phyloP scores from a whole-genome alignment of 306 rosid species.

The Dalbergia cultrata region DNA sequence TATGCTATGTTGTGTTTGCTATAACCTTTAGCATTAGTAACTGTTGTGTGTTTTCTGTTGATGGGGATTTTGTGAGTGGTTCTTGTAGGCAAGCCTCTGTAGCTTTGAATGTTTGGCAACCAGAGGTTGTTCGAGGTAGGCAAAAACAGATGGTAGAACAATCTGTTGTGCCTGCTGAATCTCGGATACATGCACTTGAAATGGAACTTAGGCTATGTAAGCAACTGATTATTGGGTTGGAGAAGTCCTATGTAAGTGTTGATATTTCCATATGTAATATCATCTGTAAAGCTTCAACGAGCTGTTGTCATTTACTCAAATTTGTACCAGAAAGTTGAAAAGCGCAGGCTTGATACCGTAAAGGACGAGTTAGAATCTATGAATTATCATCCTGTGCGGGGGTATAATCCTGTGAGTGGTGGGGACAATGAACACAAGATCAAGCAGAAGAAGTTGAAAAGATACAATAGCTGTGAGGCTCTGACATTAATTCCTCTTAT shows the following conservation, averaged over 20 bases:
- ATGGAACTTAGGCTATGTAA: constrained; percentile 54
- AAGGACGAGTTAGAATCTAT: constrained; percentile 69
- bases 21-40: not conserved
- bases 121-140: constrained; percentile 53
- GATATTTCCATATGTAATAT: constrained; percentile 36
- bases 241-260: constrained; percentile 72
- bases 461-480: constrained; percentile 54
- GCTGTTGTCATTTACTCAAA: constrained; percentile 49
- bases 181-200: constrained; percentile 50
- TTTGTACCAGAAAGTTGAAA: constrained; percentile 69
- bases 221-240: constrained; percentile 58
- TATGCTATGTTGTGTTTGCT: not conserved
- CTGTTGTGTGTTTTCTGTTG: constrained; percentile 19
- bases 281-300: constrained; percentile 24
- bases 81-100: constrained; percentile 77
- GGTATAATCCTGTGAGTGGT: constrained; percentile 34
- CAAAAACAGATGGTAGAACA: constrained; percentile 55
- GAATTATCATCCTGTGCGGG: constrained; percentile 74
- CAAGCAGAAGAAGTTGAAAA: constrained; percentile 64
- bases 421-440: constrained; percentile 36
- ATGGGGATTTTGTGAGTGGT: constrained; percentile 38
- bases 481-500: constrained; percentile 21
- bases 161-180: constrained; percentile 50
- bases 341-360: constrained; percentile 62
- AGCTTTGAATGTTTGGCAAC: constrained; percentile 95